Evolutionary conservation across 1,139 yeast species (phyloP).

Genomic region (Sugiyamaella pinicola): DNA sequence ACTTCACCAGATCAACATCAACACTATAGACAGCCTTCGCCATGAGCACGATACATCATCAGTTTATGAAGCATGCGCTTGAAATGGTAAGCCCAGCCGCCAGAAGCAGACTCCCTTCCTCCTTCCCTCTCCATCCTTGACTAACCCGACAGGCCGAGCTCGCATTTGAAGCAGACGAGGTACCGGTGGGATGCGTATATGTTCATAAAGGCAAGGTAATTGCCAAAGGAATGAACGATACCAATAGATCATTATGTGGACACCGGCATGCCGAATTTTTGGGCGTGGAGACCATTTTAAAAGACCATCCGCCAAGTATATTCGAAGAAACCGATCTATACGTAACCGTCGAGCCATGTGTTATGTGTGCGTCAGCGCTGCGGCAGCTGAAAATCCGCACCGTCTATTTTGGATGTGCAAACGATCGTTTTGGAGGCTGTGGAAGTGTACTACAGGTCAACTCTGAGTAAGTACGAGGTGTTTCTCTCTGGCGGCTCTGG

Average conservation of each 20-base stretch:
- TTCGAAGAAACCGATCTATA: conserved; percentile 64
- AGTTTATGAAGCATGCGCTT: conserved; percentile 55
- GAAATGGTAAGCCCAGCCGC: conserved; percentile 35
- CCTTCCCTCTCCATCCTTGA: too few species aligned
- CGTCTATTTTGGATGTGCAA: conserved; percentile 89
- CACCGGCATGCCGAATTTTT: conserved; percentile 91
- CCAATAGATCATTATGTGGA: conserved; percentile 83
- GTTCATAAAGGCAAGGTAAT: conserved; percentile 56
- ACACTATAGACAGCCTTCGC: neutral
- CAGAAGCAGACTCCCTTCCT: conserved; percentile 1
- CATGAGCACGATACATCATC: conserved; percentile 31
- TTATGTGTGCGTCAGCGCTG: conserved; percentile 95
- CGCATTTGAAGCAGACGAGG: conserved; percentile 61
- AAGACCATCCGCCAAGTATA: conserved; percentile 39
- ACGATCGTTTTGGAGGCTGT: conserved; percentile 95
- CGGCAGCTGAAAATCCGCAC: conserved; percentile 72
- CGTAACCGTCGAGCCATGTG: conserved; percentile 97
- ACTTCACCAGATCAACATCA: neutral
- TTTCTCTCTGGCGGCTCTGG: conserved; percentile 2
- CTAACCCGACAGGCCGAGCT: conserved; percentile 49
- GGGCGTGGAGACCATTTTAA: conserved; percentile 63
- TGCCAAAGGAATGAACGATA: conserved; percentile 84
- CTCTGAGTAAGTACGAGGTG: conserved; percentile 43
- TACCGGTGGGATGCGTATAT: conserved; percentile 75
- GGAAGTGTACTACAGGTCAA: conserved; percentile 79